Evolutionary conservation across 371 early-diverging fungal species (phyloP), one percentile per base, ranked within the genome.

Genomic region (Mortierella sp.): DNA sequence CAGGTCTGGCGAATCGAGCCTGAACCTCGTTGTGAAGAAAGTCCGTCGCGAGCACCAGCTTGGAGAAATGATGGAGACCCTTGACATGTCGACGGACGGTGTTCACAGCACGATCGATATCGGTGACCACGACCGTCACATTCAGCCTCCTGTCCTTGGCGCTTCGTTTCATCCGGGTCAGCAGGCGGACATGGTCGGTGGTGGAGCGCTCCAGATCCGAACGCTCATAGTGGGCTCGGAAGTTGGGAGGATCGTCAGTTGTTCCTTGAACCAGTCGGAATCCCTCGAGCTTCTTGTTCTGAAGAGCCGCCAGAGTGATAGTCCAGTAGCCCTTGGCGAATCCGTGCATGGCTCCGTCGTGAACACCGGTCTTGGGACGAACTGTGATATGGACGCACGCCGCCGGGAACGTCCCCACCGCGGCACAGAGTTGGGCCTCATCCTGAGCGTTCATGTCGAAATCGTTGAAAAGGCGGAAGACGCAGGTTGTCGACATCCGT

Each of bases 401-500:
- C 4, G 80, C 73, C 11, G 68, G 40, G 31, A 80, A 73, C 34
- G 55, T 68, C 9, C 53, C 43, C 8, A 76, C 52, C 13, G 80
- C 80, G 11, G 65, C 61, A 4, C 70, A 65, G 34, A 80, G 72
- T 16, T 73, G 66, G n/a, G 69, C 67, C 47, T 73, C 73, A 10
- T 80, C 80, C 55, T 71, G 70, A 7, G n/a, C 43, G n/a, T 70
- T 73, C 14, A 80, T 47, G 13, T 80, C 73, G 73, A 76, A 80
- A 40, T 80, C 80, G 45, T 70, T 24, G n/a, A 76, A 72, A 4
- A 80, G 39, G n/a, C 73, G 67, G 24, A 80, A 40, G n/a, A 67
- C 70, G 8, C 68, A 73, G 0, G 69, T 53, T 0, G 76, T 71
- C 16, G 70, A 70, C 63, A 80, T 41, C 43, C 63, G 65, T 43